A percentile compares a stretch with the other conserved stretches of the same genome.
These are phyloP conservation scores for Peltaster fructicola DNA, from an alignment of 2,329 filamentous ascomycete species.

Conservation along the genomic window DNA sequence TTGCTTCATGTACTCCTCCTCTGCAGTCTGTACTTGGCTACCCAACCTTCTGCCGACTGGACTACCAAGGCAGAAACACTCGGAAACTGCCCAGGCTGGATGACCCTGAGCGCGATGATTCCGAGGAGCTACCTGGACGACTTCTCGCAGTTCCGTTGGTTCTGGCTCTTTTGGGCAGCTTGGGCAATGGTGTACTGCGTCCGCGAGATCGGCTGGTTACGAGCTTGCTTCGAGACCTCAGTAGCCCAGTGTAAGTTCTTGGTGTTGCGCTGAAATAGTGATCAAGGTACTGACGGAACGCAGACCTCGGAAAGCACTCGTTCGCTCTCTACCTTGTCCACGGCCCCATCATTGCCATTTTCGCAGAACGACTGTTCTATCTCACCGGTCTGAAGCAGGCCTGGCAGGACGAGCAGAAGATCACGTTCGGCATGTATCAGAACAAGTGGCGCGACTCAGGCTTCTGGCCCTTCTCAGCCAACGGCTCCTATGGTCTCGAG, in stretches of 20 bases:
- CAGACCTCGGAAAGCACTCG: constrained; percentile 38
- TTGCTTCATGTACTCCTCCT: constrained; percentile 8
- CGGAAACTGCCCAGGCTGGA: constrained; percentile 10
- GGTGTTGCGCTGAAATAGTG: constrained; percentile 10
- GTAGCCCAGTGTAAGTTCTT: too few species aligned
- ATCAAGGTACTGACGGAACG: constrained; percentile 5
- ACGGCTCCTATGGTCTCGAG: constrained; percentile 9
- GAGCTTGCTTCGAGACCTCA: too few species aligned
- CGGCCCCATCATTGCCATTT: constrained; percentile 38
- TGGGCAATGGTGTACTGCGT: constrained; percentile 11
- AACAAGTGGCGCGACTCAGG: constrained; percentile 9
- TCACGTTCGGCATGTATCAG: constrained; percentile 7
- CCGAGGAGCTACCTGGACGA: constrained; percentile 9
- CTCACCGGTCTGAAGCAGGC: too few species aligned
- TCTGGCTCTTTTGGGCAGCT: constrained; percentile 41
- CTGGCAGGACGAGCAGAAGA: constrained; percentile 9
- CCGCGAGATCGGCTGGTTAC: too few species aligned
- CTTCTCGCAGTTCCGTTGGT: constrained; percentile 12
- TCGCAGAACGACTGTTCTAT: constrained; percentile 31
- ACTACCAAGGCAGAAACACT: constrained; percentile 6
- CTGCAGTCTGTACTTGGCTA: constrained; percentile 10
- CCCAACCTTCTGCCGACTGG: constrained; percentile 10
- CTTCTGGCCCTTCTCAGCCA: constrained; percentile 11
- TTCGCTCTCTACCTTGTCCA: constrained; percentile 48
- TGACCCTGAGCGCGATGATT: constrained; percentile 8